Evolutionary conservation across 768 basidiomycete species (phyloP).

Genomic region (Hericium rajendrae): DNA sequence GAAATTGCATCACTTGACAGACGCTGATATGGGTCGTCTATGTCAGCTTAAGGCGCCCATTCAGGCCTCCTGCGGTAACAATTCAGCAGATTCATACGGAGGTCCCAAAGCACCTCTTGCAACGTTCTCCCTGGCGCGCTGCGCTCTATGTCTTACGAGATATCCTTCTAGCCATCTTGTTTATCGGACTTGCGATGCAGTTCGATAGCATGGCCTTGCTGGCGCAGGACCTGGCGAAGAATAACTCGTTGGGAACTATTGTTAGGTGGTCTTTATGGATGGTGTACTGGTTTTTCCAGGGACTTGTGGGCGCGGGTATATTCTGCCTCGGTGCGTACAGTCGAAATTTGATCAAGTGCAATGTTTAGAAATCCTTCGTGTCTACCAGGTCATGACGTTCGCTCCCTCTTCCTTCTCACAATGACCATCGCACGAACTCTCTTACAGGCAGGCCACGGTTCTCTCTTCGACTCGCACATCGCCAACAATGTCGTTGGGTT

Average conservation of each 20-base stretch:
- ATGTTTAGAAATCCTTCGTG: neutral
- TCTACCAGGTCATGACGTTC: conserved; percentile 4
- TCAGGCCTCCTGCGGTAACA: neutral
- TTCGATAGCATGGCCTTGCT: neutral
- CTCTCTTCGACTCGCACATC: neutral
- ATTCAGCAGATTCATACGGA: conserved; percentile 5
- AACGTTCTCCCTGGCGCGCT: neutral
- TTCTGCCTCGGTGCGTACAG: conserved; percentile 1
- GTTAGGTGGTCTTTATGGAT: neutral
- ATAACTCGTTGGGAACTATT: neutral
- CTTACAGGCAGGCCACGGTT: conserved; percentile 3
- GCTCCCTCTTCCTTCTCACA: neutral
- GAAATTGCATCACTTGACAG: neutral
- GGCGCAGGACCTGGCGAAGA: neutral
- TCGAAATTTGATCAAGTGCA: neutral
- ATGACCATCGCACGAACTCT: neutral
- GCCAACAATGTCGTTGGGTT: conserved; percentile 1
- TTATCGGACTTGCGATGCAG: neutral
- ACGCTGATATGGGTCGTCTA: neutral
- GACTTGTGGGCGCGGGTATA: neutral
- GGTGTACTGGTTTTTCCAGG: conserved; percentile 6
- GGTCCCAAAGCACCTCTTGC: conserved; percentile 2
- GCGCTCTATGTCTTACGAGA: neutral
- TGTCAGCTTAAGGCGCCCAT: neutral
- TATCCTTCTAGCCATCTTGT: neutral